Evolutionary conservation across 2,329 filamentous ascomycete genomes (phyloP).

Genomic region (Plectosphaerella cucumerina): DNA sequence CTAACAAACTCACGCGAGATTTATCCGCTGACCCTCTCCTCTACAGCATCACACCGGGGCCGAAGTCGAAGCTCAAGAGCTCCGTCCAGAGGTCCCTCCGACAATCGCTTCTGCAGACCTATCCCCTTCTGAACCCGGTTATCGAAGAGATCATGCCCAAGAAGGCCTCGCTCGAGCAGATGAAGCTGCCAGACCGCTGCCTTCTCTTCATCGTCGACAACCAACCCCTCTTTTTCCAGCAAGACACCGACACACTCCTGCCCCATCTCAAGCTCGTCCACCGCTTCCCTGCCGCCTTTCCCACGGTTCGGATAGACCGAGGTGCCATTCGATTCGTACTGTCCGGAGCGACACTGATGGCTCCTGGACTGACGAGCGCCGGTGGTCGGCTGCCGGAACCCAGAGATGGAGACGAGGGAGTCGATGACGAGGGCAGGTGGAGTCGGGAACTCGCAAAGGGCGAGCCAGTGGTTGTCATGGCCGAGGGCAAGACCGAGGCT

Average conservation of each 20-base stretch:
- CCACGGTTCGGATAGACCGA: conserved; percentile 83
- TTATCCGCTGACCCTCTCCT: background rate
- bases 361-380: conserved; percentile 79
- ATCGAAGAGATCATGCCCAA: conserved; percentile 96
- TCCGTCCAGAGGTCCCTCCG: conserved; percentile 87
- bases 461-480: conserved; percentile 80
- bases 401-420: conserved; percentile 37
- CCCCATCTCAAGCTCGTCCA: conserved; percentile 89
- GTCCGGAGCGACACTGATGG: conserved; percentile 91
- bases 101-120: conserved; percentile 74
- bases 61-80: conserved; percentile 96
- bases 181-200: conserved; percentile 90
- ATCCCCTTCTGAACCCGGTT: conserved; percentile 78
- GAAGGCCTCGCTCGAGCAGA: conserved; percentile 82
- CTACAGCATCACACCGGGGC: conserved; percentile 65
- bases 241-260: conserved; percentile 68
- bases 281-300: conserved; percentile 80
- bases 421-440: conserved; percentile 50
- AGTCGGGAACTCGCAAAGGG: conserved; percentile 71
- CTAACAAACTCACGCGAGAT: conserved; percentile 15
- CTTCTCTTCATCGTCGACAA: conserved; percentile 80
- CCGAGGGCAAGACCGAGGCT: conserved; percentile 89
- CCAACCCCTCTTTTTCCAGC: conserved; percentile 87
- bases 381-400: conserved; percentile 73
- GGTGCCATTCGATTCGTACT: conserved; percentile 97